Conservation (phyloP, 371 early-diverging fungal genomes). For the Gilbertella persicaria region DNA sequence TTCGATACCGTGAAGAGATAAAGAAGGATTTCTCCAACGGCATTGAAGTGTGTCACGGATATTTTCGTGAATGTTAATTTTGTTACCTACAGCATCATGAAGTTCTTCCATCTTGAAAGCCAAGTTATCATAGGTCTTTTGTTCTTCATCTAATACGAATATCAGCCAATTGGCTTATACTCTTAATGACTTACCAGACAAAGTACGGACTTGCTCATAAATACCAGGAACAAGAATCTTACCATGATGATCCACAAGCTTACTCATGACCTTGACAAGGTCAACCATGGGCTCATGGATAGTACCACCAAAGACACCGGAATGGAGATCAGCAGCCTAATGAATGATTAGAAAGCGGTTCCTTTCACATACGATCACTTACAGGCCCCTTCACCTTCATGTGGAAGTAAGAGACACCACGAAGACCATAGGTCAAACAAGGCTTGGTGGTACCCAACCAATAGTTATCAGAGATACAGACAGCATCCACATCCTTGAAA, state of each 20-base stretch:
- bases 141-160: conserved; percentile 59
- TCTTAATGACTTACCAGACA: conserved; percentile 58
- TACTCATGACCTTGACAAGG: conserved; percentile 80
- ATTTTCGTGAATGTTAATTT: conserved; percentile 74
- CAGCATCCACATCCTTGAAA: conserved; percentile 89
- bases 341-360: background rate
- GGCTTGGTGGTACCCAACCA: conserved; percentile 96
- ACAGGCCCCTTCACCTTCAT: conserved; percentile 78
- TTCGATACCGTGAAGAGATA: conserved; percentile 96
- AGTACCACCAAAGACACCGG: conserved; percentile 96
- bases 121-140: conserved; percentile 78
- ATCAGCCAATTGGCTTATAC: background rate
- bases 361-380: conserved; percentile 27
- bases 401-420: conserved; percentile 92
- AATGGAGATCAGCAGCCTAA: conserved; percentile 80
- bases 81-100: conserved; percentile 78
- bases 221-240: conserved; percentile 92
- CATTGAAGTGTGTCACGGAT: conserved; percentile 82
- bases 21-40: conserved; percentile 94
- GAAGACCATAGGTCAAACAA: conserved; percentile 96
- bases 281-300: conserved; percentile 98
- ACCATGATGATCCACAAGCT: conserved; percentile 84
- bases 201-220: conserved; percentile 85
- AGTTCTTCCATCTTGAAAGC: conserved; percentile 83
- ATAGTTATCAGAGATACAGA: conserved; percentile 97